Evolutionary conservation across 73 alveolate genomes (phyloP), one percentile per base, ranked within the genome.

Genomic region (Paramecium caudatum): DNA sequence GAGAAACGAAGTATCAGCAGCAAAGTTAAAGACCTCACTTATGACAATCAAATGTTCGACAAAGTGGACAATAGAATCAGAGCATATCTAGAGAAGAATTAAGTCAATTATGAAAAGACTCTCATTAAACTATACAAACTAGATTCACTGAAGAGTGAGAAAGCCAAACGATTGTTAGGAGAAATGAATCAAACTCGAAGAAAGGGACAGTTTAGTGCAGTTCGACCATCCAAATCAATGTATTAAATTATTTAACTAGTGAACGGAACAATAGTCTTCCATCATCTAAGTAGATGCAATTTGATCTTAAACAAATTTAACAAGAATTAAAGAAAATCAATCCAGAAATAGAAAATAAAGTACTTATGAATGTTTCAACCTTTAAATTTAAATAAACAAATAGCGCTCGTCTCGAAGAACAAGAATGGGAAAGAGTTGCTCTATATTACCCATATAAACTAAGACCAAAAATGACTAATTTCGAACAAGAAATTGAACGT

Each of bases 261-360:
- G 88, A 74, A 74, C 49, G 88, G 15, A 74, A 74, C 16, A 74
- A 74, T 19, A 27, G 55, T 74, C 19, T 74, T 12, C 69, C 69
- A 16, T 19, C 88, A 39, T 36, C 69, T 10, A 74, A 74, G 5
- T 46, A 74, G 43, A 41, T 74, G 68, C 47, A 74, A 74, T 17
- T 74, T 12, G 88, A 74, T 36, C 30, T 74, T 2, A 74, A 74
- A 37, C 15, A 8, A 74, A 41, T 74, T 1, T 65, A 65, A 41
- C 19, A 74, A n/a, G 88, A 74, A 37, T 41, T 74, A 45, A 74
- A 74, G 43, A 74, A 74, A 74, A 74, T 74, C 21, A 74, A 74
- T 37, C 88, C 88, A 21, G 88, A 74, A 17, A 74, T 74, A 21
- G 34, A 65, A 33, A 36, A 65, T 32, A 65, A 65, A 23, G 80